Evolutionary conservation across 2,329 filamentous ascomycete genomes (phyloP), one percentile per base, ranked within the genome.

Genomic region (Nemania abortiva): DNA sequence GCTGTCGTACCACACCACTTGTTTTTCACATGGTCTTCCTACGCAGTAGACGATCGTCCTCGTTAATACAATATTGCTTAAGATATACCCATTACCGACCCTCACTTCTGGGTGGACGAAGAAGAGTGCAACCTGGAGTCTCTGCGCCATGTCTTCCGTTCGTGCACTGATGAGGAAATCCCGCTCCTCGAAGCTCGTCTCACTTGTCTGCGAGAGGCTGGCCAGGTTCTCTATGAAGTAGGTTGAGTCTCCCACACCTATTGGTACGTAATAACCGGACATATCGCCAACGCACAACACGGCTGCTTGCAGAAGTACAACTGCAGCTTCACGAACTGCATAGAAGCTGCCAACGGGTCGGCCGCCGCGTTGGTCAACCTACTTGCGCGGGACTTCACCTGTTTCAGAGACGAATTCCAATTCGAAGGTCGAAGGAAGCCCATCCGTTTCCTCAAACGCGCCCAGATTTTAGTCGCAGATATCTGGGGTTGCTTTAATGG

Each of bases 401-500:
- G 93, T 81, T 98, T 99, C 82, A 87, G 91, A 24, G 96, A 99
- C 77, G 92, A 95, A 77, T 88, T 90, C 65, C 81, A 78, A 3
- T 97, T 94, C 77, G 90, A 95, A 62, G 90, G 90, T 10, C 90
- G 90, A 53, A 87, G 86, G 65, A 87, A 86, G 71, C 87, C 84
- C 6, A 90, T 99, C 2, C 91, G 94, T 15, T 88, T 99, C 70
- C 89, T 97, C 78, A 99, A 99, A 82, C 90, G 97, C 11, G 95
- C 96, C 1, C 96, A 99, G 81, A 99, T 99, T 69, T 87, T 98
- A 22, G 95, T 97, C 2, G 97, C 97, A 24, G 96, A 99, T 79
- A 79, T 98, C 0, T 99, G 97, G 97, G 97, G 96, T 5, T 97
- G 94, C 71, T 98, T 98, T 79, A 89, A 95, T 62, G 94, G 94